Evolutionary conservation across 1,284 basidiomycete species (phyloP), one percentile per base, ranked within the genome.

Genomic region (Pterula multifida): DNA sequence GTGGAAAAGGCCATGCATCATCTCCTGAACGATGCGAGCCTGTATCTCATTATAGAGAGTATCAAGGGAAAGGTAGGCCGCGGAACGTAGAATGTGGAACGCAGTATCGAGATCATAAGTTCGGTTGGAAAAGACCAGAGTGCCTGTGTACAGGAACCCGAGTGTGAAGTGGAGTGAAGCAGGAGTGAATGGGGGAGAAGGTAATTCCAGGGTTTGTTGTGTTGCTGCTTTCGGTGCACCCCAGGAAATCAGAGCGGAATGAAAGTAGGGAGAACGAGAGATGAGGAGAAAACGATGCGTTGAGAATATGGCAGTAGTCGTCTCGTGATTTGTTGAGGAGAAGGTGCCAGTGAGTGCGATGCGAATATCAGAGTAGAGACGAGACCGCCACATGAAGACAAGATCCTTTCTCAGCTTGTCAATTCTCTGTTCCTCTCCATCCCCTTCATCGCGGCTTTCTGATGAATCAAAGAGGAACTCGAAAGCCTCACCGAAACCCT

Each of bases 361-460:
- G 49, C 82, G 78, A 15, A 93, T 79, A 64, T 97, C 93, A 1
- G 89, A 88, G 65, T 93, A 97, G 12, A 97, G 78, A 50, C 91
- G 81, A 15, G 86, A 90, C 24, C 92, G 71, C 93, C 93, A 96
- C 90, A 94, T 94, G 71, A 87, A 96, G 24, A 94, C 89, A 26
- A 96, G 72, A 63, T 96, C 93, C 64, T 92, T 86, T 50, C 82
- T 74, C 2, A 95, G 78, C 65, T 93, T 93, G 68, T 94, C 90
- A 49, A 90, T 68, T n/a, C 89, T 71, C 52, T 77, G 69, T 53
- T 84, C 78, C 54, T 89, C 85, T 0, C 73, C 72, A 49, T 82
- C 75, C 36, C 65, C 70, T 48, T 74, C 72, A 52, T 71, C 68
- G 3, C 68, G 69, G 17, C 69, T 68, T 47, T 80, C 78, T 9